These are phyloP conservation scores for Orbilia oligospora DNA, from an alignment of 2,329 filamentous ascomycete genomes.

Conservation along the genomic window DNA sequence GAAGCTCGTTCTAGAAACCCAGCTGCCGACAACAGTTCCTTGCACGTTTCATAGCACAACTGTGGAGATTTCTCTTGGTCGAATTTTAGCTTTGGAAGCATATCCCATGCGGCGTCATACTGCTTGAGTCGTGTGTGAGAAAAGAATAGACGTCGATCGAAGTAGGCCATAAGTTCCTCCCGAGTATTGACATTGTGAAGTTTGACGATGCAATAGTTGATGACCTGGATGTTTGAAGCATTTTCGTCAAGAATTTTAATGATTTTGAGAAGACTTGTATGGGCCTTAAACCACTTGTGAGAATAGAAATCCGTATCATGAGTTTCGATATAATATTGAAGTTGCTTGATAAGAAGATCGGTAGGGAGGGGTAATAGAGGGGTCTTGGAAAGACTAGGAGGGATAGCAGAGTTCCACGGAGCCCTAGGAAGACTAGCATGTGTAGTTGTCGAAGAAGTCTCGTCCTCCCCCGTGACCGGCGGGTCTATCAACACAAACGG, in stretches of 20 bases:
- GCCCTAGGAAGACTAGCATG: constrained; percentile 16
- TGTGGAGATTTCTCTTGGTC: constrained; percentile 9
- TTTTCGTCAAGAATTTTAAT: constrained; percentile 25
- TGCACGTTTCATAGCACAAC: constrained; percentile 20
- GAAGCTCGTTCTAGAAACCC: constrained; percentile 24
- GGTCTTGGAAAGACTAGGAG: constrained; percentile 8
- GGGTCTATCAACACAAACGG: constrained; percentile 31
- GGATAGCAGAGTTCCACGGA: constrained; percentile 25
- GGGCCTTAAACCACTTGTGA: constrained; percentile 19
- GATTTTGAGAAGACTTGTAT: constrained; percentile 27
- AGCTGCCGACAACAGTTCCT: constrained; percentile 8
- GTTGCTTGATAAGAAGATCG: constrained; percentile 21
- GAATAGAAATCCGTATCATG: constrained; percentile 25
- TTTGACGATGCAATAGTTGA: constrained; percentile 23
- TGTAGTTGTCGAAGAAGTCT: neutral
- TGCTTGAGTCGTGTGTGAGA: constrained; percentile 22
- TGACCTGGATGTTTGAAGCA: neutral
- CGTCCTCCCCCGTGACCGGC: constrained; percentile 10
- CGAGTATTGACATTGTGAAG: constrained; percentile 22
- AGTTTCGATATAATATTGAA: constrained; percentile 26
- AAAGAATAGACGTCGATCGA: constrained; percentile 26
- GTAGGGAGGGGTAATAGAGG: constrained; percentile 16
- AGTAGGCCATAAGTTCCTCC: constrained; percentile 25
- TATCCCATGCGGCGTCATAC: constrained; percentile 19
- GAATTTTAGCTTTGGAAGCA: constrained; percentile 25